phyloP scores from a whole-genome alignment of 805 yeast species.

The Candida lessepsii region DNA sequence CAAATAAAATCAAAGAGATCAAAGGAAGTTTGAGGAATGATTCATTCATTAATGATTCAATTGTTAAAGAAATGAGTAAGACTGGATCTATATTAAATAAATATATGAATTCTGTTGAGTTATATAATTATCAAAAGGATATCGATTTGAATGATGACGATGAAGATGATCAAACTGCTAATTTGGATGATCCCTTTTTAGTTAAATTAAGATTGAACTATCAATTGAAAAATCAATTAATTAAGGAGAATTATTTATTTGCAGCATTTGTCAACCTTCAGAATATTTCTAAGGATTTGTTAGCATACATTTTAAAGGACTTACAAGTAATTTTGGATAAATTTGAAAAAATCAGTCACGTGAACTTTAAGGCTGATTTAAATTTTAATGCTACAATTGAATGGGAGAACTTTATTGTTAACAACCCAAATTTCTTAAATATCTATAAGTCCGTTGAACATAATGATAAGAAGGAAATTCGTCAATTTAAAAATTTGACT shows the following conservation, averaged over 20 bases:
- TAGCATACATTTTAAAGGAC: slow-evolving; percentile 38
- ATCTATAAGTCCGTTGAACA: slow-evolving; percentile 30
- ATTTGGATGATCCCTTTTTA: slow-evolving; percentile 41
- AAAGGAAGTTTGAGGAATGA: slow-evolving; percentile 40
- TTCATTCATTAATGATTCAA: slow-evolving; percentile 36
- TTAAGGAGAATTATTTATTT: slow-evolving; percentile 41
- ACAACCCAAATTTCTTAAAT: slow-evolving; percentile 60
- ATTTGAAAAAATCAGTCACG: slow-evolving; percentile 28
- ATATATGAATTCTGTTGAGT: slow-evolving; percentile 33
- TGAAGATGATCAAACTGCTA: slow-evolving; percentile 24
- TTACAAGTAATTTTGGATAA: slow-evolving; percentile 31
- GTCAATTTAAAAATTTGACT: slow-evolving; percentile 45
- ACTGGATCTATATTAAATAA: slow-evolving; percentile 53
- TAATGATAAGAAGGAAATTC: slow-evolving; percentile 40
- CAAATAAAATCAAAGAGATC: slow-evolving; percentile 41
- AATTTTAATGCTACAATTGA: slow-evolving; percentile 26
- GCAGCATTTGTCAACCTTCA: slow-evolving; percentile 44
- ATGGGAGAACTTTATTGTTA: slow-evolving; percentile 39
- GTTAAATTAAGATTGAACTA: slow-evolving; percentile 38
- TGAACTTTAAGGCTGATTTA: slow-evolving; percentile 24
- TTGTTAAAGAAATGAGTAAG: slow-evolving; percentile 47
- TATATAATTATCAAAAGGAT: slow-evolving; percentile 31
- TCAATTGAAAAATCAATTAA: slow-evolving; percentile 40
- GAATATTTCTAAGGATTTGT: slow-evolving; percentile 38
- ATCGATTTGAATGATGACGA: slow-evolving; percentile 16